Conservation (phyloP, 2,329 filamentous ascomycete species). For the Xylaria sp. region DNA sequence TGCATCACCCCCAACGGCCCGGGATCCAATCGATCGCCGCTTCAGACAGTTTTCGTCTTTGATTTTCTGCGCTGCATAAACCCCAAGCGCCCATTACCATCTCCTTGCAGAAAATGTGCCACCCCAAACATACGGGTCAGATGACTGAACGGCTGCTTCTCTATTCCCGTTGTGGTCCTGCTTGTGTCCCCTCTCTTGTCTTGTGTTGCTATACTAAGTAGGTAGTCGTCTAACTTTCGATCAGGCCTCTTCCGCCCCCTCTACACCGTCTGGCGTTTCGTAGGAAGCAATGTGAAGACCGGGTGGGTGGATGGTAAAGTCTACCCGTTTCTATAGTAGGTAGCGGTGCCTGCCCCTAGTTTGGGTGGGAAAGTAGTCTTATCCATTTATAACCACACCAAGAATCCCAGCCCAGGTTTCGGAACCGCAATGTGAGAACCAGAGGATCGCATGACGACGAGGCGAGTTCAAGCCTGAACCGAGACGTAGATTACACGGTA, state of each 20-base stretch:
- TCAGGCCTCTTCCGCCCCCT: slow-evolving; percentile 8
- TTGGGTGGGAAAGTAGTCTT: background rate
- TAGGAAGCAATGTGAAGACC: background rate
- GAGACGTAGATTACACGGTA: background rate
- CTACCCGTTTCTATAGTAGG: background rate
- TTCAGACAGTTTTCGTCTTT: slow-evolving; percentile 8
- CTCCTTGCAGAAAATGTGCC: slow-evolving; percentile 20
- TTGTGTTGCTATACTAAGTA: slow-evolving; percentile 1
- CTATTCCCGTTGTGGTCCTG: background rate
- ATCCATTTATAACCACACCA: background rate
- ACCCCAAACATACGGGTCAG: slow-evolving; percentile 4
- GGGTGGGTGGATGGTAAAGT: background rate
- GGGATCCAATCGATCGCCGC: slow-evolving; percentile 22
- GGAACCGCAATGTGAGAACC: slow-evolving; percentile 1
- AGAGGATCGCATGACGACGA: slow-evolving; percentile 6
- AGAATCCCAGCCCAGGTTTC: background rate
- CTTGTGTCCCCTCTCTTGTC: background rate
- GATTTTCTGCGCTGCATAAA: slow-evolving; percentile 11
- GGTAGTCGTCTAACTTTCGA: background rate
- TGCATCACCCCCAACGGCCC: slow-evolving; percentile 17
- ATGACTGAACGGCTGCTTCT: background rate
- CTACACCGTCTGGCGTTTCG: slow-evolving; percentile 18
- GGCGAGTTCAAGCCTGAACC: background rate
- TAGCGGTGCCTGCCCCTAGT: slow-evolving; percentile 2
- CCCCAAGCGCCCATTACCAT: slow-evolving; percentile 24